These are phyloP conservation scores for Hyaloscypha hepaticicola DNA, from an alignment of 495 filamentous ascomycete species.

Conservation along the genomic window DNA sequence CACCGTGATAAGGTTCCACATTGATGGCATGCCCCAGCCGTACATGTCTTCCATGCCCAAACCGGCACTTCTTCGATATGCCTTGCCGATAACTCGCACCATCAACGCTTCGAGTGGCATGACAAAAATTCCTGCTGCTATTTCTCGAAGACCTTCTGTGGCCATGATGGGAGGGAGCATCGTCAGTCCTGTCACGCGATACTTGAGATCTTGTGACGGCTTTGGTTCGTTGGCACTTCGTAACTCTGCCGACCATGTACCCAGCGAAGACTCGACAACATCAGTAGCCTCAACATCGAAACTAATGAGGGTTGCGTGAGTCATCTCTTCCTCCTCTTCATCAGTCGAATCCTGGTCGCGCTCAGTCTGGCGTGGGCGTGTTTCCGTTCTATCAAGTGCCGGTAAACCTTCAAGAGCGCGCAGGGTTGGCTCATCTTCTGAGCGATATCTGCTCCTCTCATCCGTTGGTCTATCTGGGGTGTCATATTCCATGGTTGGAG, in stretches of 20 bases:
- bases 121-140: constrained; percentile 20
- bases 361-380: constrained; percentile 1
- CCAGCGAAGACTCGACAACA: constrained; percentile 38
- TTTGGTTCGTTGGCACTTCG: constrained; percentile 35
- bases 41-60: constrained; percentile 19
- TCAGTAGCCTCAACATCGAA: constrained; percentile 56
- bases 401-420: constrained; percentile 31
- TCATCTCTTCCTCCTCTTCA: constrained; percentile 49
- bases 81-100: constrained; percentile 28
- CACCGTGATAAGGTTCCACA: constrained; percentile 15
- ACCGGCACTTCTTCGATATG: constrained; percentile 23
- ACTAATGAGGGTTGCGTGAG: constrained; percentile 53
- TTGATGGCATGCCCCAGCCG: background rate
- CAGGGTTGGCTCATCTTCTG: constrained; percentile 26
- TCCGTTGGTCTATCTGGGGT: constrained; percentile 18
- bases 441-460: background rate
- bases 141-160: constrained; percentile 23
- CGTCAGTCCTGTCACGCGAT: constrained; percentile 29
- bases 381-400: constrained; percentile 8
- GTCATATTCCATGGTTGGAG: constrained; percentile 25
- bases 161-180: constrained; percentile 33
- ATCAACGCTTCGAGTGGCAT: constrained; percentile 31
- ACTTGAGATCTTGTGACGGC: constrained; percentile 15
- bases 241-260: constrained; percentile 57
- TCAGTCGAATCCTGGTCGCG: constrained; percentile 31